Percentiles rank a stretch among this genome's conserved stretches.
Evolutionary conservation across 192 early-diverging fungal species (phyloP).

Genomic region (Rhizophagus sp.): DNA sequence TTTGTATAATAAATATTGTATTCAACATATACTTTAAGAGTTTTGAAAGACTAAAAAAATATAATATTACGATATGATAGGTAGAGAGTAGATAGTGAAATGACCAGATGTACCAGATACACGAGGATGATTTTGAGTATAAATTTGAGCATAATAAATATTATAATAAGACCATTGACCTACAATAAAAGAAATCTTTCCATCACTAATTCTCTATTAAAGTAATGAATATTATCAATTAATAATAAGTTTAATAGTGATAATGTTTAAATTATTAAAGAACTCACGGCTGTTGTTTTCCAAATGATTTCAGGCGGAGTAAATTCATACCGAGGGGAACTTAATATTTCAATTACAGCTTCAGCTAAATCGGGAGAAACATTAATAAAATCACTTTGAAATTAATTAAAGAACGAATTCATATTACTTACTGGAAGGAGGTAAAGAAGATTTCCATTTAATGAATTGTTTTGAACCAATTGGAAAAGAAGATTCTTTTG

Average conservation of each 20-base stretch:
- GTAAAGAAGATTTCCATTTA: slow-evolving; percentile 5
- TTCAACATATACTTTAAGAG: too few species aligned
- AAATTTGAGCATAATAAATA: slow-evolving; percentile 2
- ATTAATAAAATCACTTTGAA: not conserved
- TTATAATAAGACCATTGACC: slow-evolving; percentile 3
- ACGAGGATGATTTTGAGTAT: slow-evolving; percentile 1
- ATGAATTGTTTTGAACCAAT: not conserved
- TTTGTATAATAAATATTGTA: too few species aligned
- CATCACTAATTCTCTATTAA: not conserved
- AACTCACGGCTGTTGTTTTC: slow-evolving; percentile 17
- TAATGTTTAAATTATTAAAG: not conserved
- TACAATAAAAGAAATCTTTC: not conserved
- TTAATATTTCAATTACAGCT: slow-evolving; percentile 5
- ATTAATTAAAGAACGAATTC: not conserved
- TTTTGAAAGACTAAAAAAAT: too few species aligned
- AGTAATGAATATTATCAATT: not conserved
- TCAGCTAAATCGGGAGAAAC: not conserved
- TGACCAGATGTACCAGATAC: not conserved
- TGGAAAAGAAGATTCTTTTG: not conserved
- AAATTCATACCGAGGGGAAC: not conserved
- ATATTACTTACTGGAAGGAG: not conserved
- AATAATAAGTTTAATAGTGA: not conserved
- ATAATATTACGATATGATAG: not conserved
- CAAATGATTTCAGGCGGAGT: slow-evolving; percentile 13
- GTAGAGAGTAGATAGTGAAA: slow-evolving; percentile 12